A percentile compares a stretch with the other conserved stretches of the same genome.
Conservation (phyloP, 176 grass and related monocot genomes). For the Cenchrus fungigraminus region DNA sequence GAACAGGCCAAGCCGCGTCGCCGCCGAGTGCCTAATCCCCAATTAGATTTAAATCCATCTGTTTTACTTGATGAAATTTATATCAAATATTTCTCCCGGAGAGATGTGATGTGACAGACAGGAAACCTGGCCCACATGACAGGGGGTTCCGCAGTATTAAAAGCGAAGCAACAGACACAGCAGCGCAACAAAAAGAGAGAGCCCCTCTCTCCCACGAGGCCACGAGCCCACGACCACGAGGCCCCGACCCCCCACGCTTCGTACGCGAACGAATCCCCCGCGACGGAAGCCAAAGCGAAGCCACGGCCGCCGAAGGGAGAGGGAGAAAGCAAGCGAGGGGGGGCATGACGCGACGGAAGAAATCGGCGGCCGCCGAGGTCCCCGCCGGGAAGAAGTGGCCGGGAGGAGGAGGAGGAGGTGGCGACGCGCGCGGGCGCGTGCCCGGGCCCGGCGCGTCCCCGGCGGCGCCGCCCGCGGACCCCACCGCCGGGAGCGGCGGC, state of each 20-base stretch:
- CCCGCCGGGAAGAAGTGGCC: conserved; percentile 29
- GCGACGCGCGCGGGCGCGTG: background rate
- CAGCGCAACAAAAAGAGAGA: background rate
- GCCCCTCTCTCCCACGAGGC: background rate
- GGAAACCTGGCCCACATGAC: background rate
- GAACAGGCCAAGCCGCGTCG: too few species aligned
- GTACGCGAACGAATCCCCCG: background rate
- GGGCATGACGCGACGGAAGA: conserved; percentile 24
- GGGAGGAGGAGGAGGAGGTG: background rate
- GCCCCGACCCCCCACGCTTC: background rate
- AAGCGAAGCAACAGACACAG: background rate
- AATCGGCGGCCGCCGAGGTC: background rate
- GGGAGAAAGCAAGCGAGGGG: background rate
- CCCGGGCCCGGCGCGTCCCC: conserved; percentile 4
- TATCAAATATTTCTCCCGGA: background rate
- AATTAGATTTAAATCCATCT: background rate
- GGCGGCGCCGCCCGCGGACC: conserved; percentile 34
- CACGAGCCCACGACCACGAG: too few species aligned
- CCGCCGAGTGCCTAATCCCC: too few species aligned
- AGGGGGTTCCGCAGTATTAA: conserved; percentile 20
- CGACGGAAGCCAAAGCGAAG: conserved; percentile 2
- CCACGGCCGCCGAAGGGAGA: background rate
- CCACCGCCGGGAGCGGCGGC: background rate
- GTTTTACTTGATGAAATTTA: background rate
- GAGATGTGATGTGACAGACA: too few species aligned